Evolutionary conservation across 108 stramenopile species (phyloP).

Genomic region (Nitzschia sp.): DNA sequence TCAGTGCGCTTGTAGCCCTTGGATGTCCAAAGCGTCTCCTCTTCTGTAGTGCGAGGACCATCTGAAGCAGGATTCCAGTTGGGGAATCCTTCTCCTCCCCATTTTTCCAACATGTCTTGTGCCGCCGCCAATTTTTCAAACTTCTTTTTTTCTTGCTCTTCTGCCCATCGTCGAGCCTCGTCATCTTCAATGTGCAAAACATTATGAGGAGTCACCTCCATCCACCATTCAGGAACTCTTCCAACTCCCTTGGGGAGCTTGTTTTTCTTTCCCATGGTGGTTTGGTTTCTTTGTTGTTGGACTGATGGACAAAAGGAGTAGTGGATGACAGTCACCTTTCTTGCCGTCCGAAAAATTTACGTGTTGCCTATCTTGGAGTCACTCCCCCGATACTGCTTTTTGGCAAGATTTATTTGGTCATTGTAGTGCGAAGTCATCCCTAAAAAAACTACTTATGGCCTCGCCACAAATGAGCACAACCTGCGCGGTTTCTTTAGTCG

Average conservation of each 20-base stretch:
- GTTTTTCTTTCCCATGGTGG: conserved; percentile 19
- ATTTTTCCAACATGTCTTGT: conserved; percentile 22
- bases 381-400: too few species aligned
- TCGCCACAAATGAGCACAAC: too few species aligned
- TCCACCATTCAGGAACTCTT: conserved; percentile 45
- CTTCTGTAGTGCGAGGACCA: conserved; percentile 17
- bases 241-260: conserved; percentile 22
- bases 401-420: too few species aligned
- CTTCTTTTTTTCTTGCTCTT: conserved; percentile 17
- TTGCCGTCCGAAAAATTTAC: too few species aligned
- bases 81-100: conserved; percentile 22
- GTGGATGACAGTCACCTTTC: too few species aligned
- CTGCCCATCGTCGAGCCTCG: conserved; percentile 14
- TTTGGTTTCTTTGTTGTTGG: too few species aligned
- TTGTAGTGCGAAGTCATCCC: too few species aligned
- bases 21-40: conserved; percentile 14
- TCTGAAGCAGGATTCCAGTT: conserved; percentile 20
- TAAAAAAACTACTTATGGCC: too few species aligned
- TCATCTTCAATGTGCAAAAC: conserved; percentile 38
- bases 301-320: too few species aligned
- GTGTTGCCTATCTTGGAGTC: too few species aligned
- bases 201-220: conserved; percentile 51
- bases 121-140: conserved; percentile 25
- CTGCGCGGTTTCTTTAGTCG: too few species aligned
- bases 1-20: conserved; percentile 20